Base-by-base conservation (phyloP, 352 stramenopile species). In the Phytophthora colocasiae region DNA sequence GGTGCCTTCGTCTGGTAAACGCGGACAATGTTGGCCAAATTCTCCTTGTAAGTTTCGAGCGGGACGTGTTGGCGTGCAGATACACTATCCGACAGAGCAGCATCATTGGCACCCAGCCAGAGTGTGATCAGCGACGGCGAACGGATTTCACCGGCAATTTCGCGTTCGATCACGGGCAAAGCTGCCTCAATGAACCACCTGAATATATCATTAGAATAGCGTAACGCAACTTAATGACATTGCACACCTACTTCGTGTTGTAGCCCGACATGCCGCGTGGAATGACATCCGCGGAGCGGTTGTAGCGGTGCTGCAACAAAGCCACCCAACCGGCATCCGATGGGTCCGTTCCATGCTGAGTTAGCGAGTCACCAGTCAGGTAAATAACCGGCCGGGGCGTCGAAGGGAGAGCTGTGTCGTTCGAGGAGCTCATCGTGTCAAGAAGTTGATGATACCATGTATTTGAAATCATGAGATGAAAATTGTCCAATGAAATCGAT, bases 71-170 rank as follows among this genome's bases (percentile, higher is more conserved):
- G 78, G 4, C 43, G 45, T 12, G 45, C 59, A 8, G 69, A 54
- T 2, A 32, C 15, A 3, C 78, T 70, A 1, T 56, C 50, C 1
- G 46, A 43, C 1, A 83, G 64, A 12, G 81, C 77, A n/a, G 83
- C 81, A 48, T 93, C 83, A 32, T 93, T 93, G 19, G 85, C 76
- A 14, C 83, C 85, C 50, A 93, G 58, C 77, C 78, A 91, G n/a
- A 93, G 44, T 31, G 75, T 87, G 39, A 92, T 68, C 24, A 93
- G 66, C 27, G 72, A 58, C 19, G 82, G 81, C 3, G 66, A 56
- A 12, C 63, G 62, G 47, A 54, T 15, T 27, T 71, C 70, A 17
- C 19, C 47, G 10, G 47, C 29, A 29, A 90, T 70, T 46, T 93
- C 81, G 0, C 69, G 43, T 38, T 69, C 46, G 4, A 89, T 51